Evolutionary conservation across 176 grass and related monocot genomes (phyloP), one percentile per base, ranked within the genome.

Genomic region (Tuctoria greenei): DNA sequence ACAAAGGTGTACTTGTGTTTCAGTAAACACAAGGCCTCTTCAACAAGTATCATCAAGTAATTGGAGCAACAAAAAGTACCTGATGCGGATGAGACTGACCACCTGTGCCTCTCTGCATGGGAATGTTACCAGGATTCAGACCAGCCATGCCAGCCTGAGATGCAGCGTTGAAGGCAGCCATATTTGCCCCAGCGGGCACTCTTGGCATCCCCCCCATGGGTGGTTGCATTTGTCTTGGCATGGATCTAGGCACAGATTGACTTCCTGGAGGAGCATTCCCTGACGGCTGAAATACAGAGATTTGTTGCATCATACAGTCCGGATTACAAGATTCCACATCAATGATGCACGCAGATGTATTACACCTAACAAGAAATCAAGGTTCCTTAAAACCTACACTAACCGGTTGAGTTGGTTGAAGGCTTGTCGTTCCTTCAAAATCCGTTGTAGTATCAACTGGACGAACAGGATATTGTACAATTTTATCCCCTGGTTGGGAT

Each of bases 371-470:
- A 73, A 60, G 12, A 63, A 72, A 18, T 57, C 35, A 8, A 15
- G 2, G 49, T 51, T 57, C 57, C 34, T 42, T 76, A 60, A 77
- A 61, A 58, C 55, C 44, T 44, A 57, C 15, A 73, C 7, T 64
- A 44, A 68, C 91, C 79, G 82, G 84, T 75, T 98, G 95, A 88
- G 81, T 86, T 83, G 91, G 87, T 86, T 98, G 91, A 83, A 98
- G 86, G 61, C 84, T 89, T 58, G 89, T 82, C 31, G 95, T 98
- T 82, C 95, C 95, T 90, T 98, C 95, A 76, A 98, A 98, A 82
- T 98, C 95, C 27, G 89, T 92, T 81, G 87, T 82, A 25, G 89
- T 92, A 73, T 98, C 95, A 67, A 98, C 95, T 12, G 95, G 95
- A 82, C 95, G 95, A 77, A 87, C 69, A 86, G 91, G 91, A 65